Percentiles rank a stretch among this genome's conserved stretches.
phyloP scores from a whole-genome alignment of 2,329 filamentous ascomycete species.

The Aspergillus arachidicola region DNA sequence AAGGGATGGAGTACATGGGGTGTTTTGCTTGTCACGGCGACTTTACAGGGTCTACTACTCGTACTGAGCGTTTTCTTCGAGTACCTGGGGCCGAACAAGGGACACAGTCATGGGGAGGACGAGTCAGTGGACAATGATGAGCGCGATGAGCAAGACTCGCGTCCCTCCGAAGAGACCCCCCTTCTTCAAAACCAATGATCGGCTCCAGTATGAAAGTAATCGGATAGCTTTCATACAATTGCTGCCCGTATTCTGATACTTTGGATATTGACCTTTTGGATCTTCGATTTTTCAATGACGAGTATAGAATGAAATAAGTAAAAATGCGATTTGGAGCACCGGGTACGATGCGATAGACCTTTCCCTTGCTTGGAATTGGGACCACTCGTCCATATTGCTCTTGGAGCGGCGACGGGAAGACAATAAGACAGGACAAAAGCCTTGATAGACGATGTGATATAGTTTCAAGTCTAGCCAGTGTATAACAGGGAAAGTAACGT shows the following conservation, averaged over 20 bases:
- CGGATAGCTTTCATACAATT: not conserved
- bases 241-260: not conserved
- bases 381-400: not conserved
- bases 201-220: not conserved
- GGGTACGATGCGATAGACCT: not conserved
- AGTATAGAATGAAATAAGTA: not conserved
- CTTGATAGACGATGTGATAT: not conserved
- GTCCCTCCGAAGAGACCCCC: constrained; percentile 39
- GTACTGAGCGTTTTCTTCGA: constrained; percentile 77
- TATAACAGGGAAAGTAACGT: not conserved
- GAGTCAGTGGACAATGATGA: constrained; percentile 12
- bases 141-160: constrained; percentile 18
- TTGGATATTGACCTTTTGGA: not conserved
- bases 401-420: not conserved
- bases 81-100: constrained; percentile 51
- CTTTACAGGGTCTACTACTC: constrained; percentile 79
- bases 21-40: constrained; percentile 82
- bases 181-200: constrained; percentile 33
- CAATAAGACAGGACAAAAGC: not conserved
- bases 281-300: not conserved
- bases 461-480: not conserved
- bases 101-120: constrained; percentile 27
- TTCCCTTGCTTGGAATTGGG: not conserved
- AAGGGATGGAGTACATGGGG: constrained; percentile 96
- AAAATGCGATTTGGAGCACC: not conserved